A percentile compares a stretch with the other conserved stretches of the same genome.
These are phyloP conservation scores for Hericium rajendrae DNA, from an alignment of 768 basidiomycete species.

Conservation along the genomic window DNA sequence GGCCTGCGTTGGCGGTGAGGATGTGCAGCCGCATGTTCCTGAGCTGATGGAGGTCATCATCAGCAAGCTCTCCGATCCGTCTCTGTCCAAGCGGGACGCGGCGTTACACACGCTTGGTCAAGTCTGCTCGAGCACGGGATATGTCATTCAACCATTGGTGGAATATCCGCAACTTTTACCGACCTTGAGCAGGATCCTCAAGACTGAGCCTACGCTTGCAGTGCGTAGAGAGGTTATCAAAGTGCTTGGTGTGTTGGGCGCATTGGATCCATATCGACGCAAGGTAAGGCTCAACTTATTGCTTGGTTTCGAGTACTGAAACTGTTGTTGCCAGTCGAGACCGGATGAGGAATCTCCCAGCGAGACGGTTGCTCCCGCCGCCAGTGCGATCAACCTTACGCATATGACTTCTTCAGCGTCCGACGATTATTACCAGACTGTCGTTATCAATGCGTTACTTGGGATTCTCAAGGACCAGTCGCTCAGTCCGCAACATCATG, in stretches of 20 bases:
- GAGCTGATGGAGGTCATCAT: constrained; percentile 89
- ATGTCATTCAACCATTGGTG: constrained; percentile 83
- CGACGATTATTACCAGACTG: constrained; percentile 96
- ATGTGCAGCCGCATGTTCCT: constrained; percentile 71
- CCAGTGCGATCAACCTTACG: constrained; percentile 57
- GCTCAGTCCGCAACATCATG: constrained; percentile 78
- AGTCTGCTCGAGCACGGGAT: constrained; percentile 91
- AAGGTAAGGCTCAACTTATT: constrained; percentile 44
- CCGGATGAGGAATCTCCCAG: constrained; percentile 48
- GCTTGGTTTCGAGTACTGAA: neutral
- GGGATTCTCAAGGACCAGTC: constrained; percentile 84
- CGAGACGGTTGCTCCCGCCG: constrained; percentile 42
- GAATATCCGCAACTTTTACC: constrained; percentile 89
- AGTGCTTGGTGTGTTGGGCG: constrained; percentile 92
- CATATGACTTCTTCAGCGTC: constrained; percentile 56
- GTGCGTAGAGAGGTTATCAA: constrained; percentile 87
- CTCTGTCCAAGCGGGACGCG: constrained; percentile 83
- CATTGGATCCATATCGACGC: constrained; percentile 89
- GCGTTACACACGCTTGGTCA: constrained; percentile 92
- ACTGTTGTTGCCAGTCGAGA: constrained; percentile 30
- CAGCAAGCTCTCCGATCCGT: constrained; percentile 80
- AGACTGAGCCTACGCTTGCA: constrained; percentile 62
- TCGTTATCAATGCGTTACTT: constrained; percentile 83
- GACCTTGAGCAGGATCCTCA: constrained; percentile 73
- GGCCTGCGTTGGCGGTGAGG: constrained; percentile 88